phyloP scores from a whole-genome alignment of 1,284 basidiomycete species.

The Cronartium quercuum region DNA sequence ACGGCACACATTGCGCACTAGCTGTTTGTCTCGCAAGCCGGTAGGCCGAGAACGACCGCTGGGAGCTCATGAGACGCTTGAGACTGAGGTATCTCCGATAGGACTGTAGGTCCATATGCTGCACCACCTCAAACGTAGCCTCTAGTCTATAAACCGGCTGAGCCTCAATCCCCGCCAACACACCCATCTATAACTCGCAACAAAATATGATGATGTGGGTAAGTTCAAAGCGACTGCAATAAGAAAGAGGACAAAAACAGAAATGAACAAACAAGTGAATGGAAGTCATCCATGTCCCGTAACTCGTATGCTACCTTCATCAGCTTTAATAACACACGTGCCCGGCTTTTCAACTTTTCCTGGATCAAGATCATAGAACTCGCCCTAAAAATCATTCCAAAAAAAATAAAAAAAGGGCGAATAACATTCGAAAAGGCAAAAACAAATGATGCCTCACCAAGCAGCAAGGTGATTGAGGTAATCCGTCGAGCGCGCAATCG shows the following conservation, averaged over 20 bases:
- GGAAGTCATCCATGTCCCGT: constrained; percentile 46
- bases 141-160: constrained; percentile 46
- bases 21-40: constrained; percentile 45
- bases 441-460: constrained; percentile 41
- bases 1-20: constrained; percentile 44
- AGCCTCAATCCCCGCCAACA: constrained; percentile 46
- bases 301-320: constrained; percentile 45
- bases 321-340: constrained; percentile 45
- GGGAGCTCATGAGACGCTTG: constrained; percentile 46
- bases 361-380: constrained; percentile 47
- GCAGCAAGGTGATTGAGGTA: constrained; percentile 46
- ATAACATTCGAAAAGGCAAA: background rate
- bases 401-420: background rate
- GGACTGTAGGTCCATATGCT: constrained; percentile 41
- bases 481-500: constrained; percentile 43
- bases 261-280: constrained; percentile 42
- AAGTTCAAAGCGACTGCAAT: background rate
- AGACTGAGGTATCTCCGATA: constrained; percentile 45
- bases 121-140: constrained; percentile 43
- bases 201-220: background rate
- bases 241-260: background rate
- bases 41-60: constrained; percentile 46
- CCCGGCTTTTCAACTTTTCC: constrained; percentile 42
- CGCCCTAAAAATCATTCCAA: constrained; percentile 42
- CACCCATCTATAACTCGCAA: constrained; percentile 41